A percentile compares a stretch with the other conserved stretches of the same genome.
These are phyloP conservation scores for Cylindrotheca fusiformis DNA, from an alignment of 108 stramenopile genomes.

Conservation along the genomic window DNA sequence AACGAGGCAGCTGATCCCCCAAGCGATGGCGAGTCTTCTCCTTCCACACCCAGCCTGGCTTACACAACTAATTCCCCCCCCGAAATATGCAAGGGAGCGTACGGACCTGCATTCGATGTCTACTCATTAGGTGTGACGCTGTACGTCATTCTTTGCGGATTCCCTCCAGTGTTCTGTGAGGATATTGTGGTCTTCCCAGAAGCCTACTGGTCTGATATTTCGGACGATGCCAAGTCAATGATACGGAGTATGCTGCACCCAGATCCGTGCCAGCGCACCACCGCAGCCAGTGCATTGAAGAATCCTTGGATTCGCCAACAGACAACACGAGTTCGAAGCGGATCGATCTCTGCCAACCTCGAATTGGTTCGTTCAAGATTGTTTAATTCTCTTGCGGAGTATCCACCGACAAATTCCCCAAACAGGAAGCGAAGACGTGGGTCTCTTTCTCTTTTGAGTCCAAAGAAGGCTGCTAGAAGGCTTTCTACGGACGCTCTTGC, in stretches of 20 bases:
- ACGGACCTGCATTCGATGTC: conserved; percentile 88
- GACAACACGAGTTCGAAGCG: conserved; percentile 25
- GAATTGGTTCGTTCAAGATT: conserved; percentile 33
- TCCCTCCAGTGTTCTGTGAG: conserved; percentile 71
- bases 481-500: conserved; percentile 10
- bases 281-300: conserved; percentile 54
- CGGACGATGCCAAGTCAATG: conserved; percentile 70
- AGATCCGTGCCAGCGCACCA: conserved; percentile 59
- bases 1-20: background rate
- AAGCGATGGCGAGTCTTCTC: conserved; percentile 44
- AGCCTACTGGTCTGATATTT: conserved; percentile 70
- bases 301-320: conserved; percentile 66
- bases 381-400: conserved; percentile 9
- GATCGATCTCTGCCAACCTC: conserved; percentile 33
- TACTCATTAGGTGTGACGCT: conserved; percentile 94
- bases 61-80: conserved; percentile 77
- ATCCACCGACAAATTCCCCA: background rate
- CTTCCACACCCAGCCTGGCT: conserved; percentile 44
- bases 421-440: conserved; percentile 14
- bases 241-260: conserved; percentile 66
- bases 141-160: conserved; percentile 96
- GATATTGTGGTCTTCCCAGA: conserved; percentile 44
- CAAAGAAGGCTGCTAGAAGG: conserved; percentile 14
- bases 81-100: conserved; percentile 58
- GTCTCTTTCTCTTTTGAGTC: conserved; percentile 6